Evolutionary conservation across 441 rosid genomes (phyloP), one percentile per base, ranked within the genome.

Genomic region (Corymbia citriodora): DNA sequence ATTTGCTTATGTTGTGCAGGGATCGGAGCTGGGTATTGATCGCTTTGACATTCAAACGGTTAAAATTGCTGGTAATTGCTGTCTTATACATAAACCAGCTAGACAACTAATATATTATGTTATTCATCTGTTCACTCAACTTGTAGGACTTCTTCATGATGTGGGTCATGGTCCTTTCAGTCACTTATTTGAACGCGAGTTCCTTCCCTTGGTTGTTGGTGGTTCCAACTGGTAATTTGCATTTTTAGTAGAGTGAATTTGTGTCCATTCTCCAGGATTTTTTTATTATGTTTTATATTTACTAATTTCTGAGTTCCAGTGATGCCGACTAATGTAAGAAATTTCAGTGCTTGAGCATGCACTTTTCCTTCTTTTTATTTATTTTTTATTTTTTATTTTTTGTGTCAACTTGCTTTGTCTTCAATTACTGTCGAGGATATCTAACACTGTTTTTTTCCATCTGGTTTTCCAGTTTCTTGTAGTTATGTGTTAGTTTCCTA

Each of bases 91-190:
- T 68, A 33, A 87, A 10, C 50, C 25, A 55, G 13, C 59, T 59
- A 55, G 59, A 36, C 27, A 53, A 55, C 49, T 54, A 55, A 54
- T 82, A 50, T 36, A 65, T n/a, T 21, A 59, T 27, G 40, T 65
- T 91, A 19, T 65, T 90, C 31, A 65, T 89, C 15, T 59, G 59
- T 50, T 89, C 40, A n/a, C 88, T 63, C 52, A 55, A 27, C 88
- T 16, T 88, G 88, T 89, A 95, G 98, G 98, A 92, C 92, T 96
- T n/a, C 92, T 96, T 91, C 98, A 96, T 93, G 98, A 96, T 95
- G 94, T 96, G 91, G 98, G 98, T 74, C 98, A 96, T 92, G 98
- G 97, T 50, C 97, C 98, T 68, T 96, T 96, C 93, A 96, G 97
- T 91, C 96, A 96, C 95, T 55, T 93, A 92, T 96, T 96, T 92